Base-by-base conservation (phyloP, 768 basidiomycete species). In the Kwoniella shandongensis region DNA sequence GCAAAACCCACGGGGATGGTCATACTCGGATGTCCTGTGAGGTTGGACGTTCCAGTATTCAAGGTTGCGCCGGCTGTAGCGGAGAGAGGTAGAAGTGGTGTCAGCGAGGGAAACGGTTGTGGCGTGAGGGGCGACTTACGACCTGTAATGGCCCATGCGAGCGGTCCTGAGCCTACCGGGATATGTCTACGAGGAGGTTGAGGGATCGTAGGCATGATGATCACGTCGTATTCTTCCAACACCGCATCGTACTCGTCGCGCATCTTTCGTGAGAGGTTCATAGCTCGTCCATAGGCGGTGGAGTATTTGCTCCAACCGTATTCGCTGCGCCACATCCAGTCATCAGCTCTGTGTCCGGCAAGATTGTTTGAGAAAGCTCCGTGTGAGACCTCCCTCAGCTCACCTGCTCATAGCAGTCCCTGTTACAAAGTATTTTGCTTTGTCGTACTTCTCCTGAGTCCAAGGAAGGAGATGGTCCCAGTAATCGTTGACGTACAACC, bases 1-100 rank as follows among this genome's bases (percentile, higher is more conserved):
- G 79, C 61, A 63, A 77, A 79, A 0, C 81, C 80, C 36, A 80
- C 77, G 7, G 80, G 80, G 26, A 81, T 61, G n/a, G 78, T 74
- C 30, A 81, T 62, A 1, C 79, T 77, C 0, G 80, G 81, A 48
- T 81, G 81, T 0, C 80, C 81, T 0, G 80, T 63, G 3, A 61
- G 46, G 30, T 65, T 65, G 32, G 47, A 40, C 3, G 70, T 61
- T 42, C 74, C 74, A 13, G 67, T 66, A 57, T 67, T 76, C 27
- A 65, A 40, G 2, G 63, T 51, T 25, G 61, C 51, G 17, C 68
- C 67, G 41, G 74, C 67, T 29, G 38, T 20, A 40, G n/a, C n/a
- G n/a, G n/a, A n/a, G n/a, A n/a, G n/a, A n/a, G n/a, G 40, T 52
- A 15, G 30, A n/a, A n/a, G n/a, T n/a, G n/a, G n/a, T n/a, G 72